phyloP scores from a whole-genome alignment of 1,284 basidiomycete species.

The Leccinum pachyderme region DNA sequence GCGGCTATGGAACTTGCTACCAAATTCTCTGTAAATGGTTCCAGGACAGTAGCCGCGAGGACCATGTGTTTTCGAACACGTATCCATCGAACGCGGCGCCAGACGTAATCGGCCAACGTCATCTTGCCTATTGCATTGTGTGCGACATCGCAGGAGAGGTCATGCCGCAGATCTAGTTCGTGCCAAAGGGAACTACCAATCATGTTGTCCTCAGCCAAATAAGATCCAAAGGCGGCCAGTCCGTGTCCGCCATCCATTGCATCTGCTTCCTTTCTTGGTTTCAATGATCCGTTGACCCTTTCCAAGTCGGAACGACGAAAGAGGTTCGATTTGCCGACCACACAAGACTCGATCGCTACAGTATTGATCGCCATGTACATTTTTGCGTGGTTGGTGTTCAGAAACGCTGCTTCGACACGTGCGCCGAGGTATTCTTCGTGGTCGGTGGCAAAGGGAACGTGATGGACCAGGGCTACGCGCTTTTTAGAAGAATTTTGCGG shows the following conservation, averaged over 20 bases:
- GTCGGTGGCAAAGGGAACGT: slow-evolving; percentile 89
- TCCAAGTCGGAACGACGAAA: slow-evolving; percentile 90
- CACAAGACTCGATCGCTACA: slow-evolving; percentile 88
- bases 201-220: slow-evolving; percentile 96
- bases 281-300: slow-evolving; percentile 60
- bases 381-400: slow-evolving; percentile 97
- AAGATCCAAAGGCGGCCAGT: slow-evolving; percentile 78
- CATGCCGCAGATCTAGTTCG: slow-evolving; percentile 81
- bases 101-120: slow-evolving; percentile 77
- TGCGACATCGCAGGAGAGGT: slow-evolving; percentile 85
- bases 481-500: slow-evolving; percentile 25
- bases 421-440: slow-evolving; percentile 71
- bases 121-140: slow-evolving; percentile 88
- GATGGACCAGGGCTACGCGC: slow-evolving; percentile 88
- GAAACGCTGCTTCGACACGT: slow-evolving; percentile 88
- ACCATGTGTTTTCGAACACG: slow-evolving; percentile 93
- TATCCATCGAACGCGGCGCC: slow-evolving; percentile 89
- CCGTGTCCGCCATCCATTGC: slow-evolving; percentile 44
- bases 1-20: slow-evolving; percentile 65
- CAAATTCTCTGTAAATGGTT: slow-evolving; percentile 88
- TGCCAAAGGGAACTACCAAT: slow-evolving; percentile 89
- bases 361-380: slow-evolving; percentile 98
- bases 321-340: slow-evolving; percentile 96
- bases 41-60: slow-evolving; percentile 75
- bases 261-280: slow-evolving; percentile 37